Base-by-base conservation (phyloP, 352 stramenopile genomes). In the Phytophthora ohioensis region DNA sequence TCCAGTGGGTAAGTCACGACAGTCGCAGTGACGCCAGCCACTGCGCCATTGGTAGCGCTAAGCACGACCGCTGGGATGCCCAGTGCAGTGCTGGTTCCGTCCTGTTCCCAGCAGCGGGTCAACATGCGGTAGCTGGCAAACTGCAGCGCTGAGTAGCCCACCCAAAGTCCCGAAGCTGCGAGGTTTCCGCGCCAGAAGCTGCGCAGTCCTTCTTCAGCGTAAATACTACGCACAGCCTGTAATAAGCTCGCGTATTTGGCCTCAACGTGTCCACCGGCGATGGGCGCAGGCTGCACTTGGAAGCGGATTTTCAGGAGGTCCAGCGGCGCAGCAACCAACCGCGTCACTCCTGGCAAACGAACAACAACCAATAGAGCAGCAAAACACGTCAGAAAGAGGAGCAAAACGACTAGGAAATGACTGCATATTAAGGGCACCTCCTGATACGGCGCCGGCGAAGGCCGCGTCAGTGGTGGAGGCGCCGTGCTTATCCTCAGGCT, bases 1-100 rank as follows among this genome's bases (percentile, higher is more conserved):
- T 99, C 97, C 59, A 99, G 91, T 13, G 97, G 97, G 72, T 99
- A 99, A 11, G 95, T 98, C 8, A 85, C 67, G 3, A 94, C 38
- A 0, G 95, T 98, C 1, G 95, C 93, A 57, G 88, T 78, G 17
- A 97, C 80, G 3, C 94, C 97, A 0, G 95, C 91, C 5, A 84
- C 57, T 7, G 95, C 95, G 30, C 97, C 97, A 61, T 93, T 92
- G 7, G 83, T 51, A 58, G 95, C 97, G 62, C 77, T 83, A 4
- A 91, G 69, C 1, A 82, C 45, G 0, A 76, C 55, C 8, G 47
- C 42, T n/a, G 38, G 69, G 21, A 27, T 35, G 11, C 7, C 32
- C 9, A 49, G 3, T 2, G n/a, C 30, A 5, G 11, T 6, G n/a
- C n/a, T 45, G 42, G 61, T 35, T 48, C 76, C 34, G 6, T 77